Evolutionary conservation across 345 rosid species (phyloP), one percentile per base, ranked within the genome.

Genomic region (Salix dunnii): DNA sequence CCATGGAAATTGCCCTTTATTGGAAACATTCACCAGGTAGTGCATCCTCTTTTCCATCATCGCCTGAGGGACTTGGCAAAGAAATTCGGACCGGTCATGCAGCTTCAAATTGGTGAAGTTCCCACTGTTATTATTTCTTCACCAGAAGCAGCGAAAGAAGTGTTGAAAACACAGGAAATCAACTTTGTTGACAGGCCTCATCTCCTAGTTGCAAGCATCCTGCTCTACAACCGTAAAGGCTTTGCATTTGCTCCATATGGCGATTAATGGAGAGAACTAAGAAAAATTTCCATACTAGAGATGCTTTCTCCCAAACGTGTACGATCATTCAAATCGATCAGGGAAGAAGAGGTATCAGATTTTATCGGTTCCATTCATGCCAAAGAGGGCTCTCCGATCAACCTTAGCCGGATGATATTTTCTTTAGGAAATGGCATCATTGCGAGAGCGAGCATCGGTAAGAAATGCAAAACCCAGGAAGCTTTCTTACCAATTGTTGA

Each of bases 221-320:
- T 78, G 4, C 2, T 63, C 2, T 85, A 80, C 51, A 16, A 43
- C 33, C 9, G 11, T 46, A 77, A 63, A 4, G 78, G 71, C 46
- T 49, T 81, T 16, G 74, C 21, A 0, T 83, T 81, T 28, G 16
- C 65, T 0, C 79, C 81, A 8, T 77, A 86, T 0, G 79, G 85
- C 16, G 76, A 74, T 0, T 77, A 79, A 31, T 81, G 86, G 85
- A 79, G 79, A 42, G 82, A 83, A n/a, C 61, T 84, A 1, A 42
- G 81, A 12, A 81, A 78, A 30, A 58, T 81, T 3, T 79, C 82
- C 27, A 30, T 49, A 4, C 7, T 36, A 18, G 78, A 77, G 70
- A 43, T 79, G 0, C 49, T 83, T 6, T 79, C 70, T 7, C 8
- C 69, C 4, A 76, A 66, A 38, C 61, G 82, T 2, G 80, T 80